These are phyloP conservation scores for Liriodendron chinense DNA, from an alignment of 164 flowering plant species.

Conservation along the genomic window DNA sequence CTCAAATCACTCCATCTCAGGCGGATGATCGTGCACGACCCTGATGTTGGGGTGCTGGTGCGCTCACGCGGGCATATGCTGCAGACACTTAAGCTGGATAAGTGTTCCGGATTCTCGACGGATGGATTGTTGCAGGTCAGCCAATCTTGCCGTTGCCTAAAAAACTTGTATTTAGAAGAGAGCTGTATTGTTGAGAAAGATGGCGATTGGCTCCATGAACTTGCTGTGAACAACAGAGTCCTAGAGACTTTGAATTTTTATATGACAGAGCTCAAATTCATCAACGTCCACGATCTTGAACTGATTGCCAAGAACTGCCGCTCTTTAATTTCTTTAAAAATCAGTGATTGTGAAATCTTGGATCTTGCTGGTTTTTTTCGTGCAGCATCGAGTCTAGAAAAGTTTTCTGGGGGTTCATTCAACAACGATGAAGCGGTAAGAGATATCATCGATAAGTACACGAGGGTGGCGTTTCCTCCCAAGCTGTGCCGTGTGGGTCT, in stretches of 20 bases:
- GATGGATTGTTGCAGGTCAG: conserved; percentile 65
- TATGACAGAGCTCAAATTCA: conserved; percentile 53
- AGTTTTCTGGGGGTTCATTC: conserved; percentile 82
- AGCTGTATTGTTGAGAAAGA: conserved; percentile 55
- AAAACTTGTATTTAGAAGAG: conserved; percentile 71
- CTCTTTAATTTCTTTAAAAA: conserved; percentile 61
- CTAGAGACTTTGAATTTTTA: conserved; percentile 78
- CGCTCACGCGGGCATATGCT: conserved; percentile 48
- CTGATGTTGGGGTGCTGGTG: conserved; percentile 63
- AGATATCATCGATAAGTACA: conserved; percentile 28
- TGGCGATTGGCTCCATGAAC: conserved; percentile 87
- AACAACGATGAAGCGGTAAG: conserved; percentile 31
- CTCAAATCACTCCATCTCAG: conserved; percentile 72
- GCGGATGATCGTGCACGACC: conserved; percentile 76
- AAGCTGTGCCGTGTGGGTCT: conserved; percentile 63
- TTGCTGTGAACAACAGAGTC: conserved; percentile 67
- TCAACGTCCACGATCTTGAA: conserved; percentile 63
- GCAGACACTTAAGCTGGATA: conserved; percentile 58
- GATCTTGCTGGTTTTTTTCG: conserved; percentile 59
- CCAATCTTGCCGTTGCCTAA: conserved; percentile 71
- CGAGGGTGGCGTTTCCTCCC: conserved; percentile 44
- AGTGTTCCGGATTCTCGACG: conserved; percentile 87
- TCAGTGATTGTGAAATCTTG: conserved; percentile 64
- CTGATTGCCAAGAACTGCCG: conserved; percentile 72
- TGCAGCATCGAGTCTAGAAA: conserved; percentile 58